Conservation (phyloP, 78 protist genomes). For the Pigoraptor vietnamica region DNA sequence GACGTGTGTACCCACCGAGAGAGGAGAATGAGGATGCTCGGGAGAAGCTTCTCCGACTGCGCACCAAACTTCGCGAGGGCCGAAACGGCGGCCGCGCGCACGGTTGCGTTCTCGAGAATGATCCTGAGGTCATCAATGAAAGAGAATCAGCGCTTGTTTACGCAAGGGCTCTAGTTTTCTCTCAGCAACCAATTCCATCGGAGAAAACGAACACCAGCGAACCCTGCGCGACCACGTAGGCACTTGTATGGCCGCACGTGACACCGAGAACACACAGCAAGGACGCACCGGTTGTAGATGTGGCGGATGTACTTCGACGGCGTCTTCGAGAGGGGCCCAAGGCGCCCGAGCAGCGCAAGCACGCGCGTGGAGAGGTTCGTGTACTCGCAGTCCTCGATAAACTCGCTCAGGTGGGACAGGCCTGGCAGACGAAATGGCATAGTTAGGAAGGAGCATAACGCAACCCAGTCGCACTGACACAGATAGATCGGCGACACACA, state of each 20-base stretch:
- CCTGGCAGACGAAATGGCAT: slow-evolving; percentile 46
- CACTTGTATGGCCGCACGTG: too few relatives aligned
- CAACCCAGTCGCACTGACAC: too few relatives aligned
- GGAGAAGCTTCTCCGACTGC: slow-evolving; percentile 32
- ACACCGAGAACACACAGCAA: too few relatives aligned
- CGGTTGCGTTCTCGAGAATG: slow-evolving; percentile 75
- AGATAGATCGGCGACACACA: too few relatives aligned
- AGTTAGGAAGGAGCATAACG: not conserved
- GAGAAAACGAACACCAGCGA: too few relatives aligned
- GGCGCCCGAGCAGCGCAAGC: slow-evolving; percentile 83
- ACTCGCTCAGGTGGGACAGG: slow-evolving; percentile 89
- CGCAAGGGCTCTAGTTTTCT: too few relatives aligned
- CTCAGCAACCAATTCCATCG: too few relatives aligned
- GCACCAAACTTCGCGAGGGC: slow-evolving; percentile 94
- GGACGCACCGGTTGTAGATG: slow-evolving; percentile 92
- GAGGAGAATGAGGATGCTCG: slow-evolving; percentile 29
- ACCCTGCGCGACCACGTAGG: too few relatives aligned
- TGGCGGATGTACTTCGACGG: slow-evolving; percentile 77
- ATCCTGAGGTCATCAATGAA: too few relatives aligned
- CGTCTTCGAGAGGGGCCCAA: not conserved
- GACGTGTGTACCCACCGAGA: too few relatives aligned
- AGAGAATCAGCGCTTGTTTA: too few relatives aligned
- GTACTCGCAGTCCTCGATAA: slow-evolving; percentile 98
- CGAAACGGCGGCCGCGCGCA: slow-evolving; percentile 89
- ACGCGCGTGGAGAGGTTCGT: slow-evolving; percentile 72